Evolutionary conservation across 306 rosid species (phyloP), one percentile per base, ranked within the genome.

Genomic region (Arachis hypogaea): DNA sequence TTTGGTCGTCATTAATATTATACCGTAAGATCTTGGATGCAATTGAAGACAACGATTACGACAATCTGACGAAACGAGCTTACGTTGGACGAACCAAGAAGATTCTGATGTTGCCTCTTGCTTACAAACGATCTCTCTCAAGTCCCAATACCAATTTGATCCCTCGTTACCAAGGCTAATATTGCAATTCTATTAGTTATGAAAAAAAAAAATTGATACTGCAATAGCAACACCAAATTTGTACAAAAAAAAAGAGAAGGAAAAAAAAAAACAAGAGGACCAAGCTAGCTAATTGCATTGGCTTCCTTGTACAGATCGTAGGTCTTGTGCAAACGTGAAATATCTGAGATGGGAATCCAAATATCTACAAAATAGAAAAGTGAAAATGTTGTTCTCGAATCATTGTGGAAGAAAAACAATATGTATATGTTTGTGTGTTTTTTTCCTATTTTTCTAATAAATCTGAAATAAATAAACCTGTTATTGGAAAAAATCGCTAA

Each of bases 21-120:
- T 93, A 93, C 63, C 77, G 97, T 0, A 76, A 83, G 76, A 93
- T 93, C 43, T 73, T 89, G 83, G 97, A 91, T 50, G 93, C 89
- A 58, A 93, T 91, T 5, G 96, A 91, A 69, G 92, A 85, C 5
- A 91, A 93, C 51, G 93, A 86, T 55, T 91, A 91, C 5, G 84
- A 91, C 73, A 93, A 89, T 80, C 84, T 93, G 80, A 89, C 89
- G 59, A 93, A 86, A 73, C 77, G 93, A 75, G 98, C 96, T 6
- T 85, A 79, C 6, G 98, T 91, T 28, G 88, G 92, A 72, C 76
- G 88, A 55, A 69, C 87, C 1, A 85, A 82, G 85, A 93, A 89
- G 69, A 56, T 93, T 66, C 77, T 85, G 64, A 79, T 79, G 73
- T 63, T 93, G 82, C 97, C 97, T 77, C 45, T 82, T 44, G 92